Percentiles rank a stretch among this genome's conserved stretches.
phyloP scores from a whole-genome alignment of 2,329 filamentous ascomycete species.

The Plectosphaerella plurivora region DNA sequence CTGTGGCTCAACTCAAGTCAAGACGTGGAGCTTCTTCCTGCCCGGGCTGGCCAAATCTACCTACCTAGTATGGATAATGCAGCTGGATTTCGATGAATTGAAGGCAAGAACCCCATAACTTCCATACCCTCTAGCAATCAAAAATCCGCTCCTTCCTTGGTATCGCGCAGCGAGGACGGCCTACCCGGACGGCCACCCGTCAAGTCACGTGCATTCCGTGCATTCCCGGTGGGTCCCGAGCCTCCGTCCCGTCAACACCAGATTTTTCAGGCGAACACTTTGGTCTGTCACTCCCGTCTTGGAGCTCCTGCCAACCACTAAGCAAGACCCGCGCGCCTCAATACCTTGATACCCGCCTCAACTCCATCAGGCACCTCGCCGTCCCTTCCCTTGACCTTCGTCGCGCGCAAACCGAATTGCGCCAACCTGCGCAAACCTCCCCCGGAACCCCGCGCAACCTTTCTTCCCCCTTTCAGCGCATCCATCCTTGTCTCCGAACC shows the following conservation, averaged over 20 bases:
- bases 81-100: too few relatives aligned
- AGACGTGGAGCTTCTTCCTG: too few relatives aligned
- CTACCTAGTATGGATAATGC: too few relatives aligned
- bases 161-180: neutral
- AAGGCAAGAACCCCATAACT: too few relatives aligned
- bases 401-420: neutral
- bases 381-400: neutral
- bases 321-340: neutral
- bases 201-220: neutral
- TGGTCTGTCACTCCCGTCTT: neutral
- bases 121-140: too few relatives aligned
- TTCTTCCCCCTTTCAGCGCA: conserved; percentile 7
- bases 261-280: conserved; percentile 24
- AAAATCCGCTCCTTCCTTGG: neutral
- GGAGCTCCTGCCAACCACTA: neutral
- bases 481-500: neutral
- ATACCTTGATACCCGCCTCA: neutral
- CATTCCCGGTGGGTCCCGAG: neutral
- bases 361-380: neutral
- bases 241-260: conserved; percentile 16
- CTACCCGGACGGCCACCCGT: neutral
- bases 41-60: too few relatives aligned
- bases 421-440: neutral
- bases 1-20: too few relatives aligned
- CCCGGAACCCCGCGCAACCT: neutral